Conservation (phyloP, 345 rosid genomes). For the Durio zibethinus region DNA sequence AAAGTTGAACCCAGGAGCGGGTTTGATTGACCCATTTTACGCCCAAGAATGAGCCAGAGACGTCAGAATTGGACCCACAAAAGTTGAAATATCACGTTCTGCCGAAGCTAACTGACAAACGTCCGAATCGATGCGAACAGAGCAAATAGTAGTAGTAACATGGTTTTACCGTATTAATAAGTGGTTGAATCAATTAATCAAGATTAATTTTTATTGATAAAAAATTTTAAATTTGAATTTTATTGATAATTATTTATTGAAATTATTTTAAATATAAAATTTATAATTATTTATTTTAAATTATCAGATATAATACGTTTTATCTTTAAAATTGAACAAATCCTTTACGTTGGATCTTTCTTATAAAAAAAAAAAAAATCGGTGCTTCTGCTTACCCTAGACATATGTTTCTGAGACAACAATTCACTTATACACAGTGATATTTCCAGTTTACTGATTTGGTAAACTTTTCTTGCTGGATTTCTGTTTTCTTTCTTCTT, state of each 20-base stretch:
- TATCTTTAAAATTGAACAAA: too few relatives aligned
- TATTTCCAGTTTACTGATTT: not conserved
- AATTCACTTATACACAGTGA: not conserved
- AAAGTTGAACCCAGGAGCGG: not conserved
- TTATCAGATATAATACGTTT: too few relatives aligned
- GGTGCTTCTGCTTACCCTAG: not conserved
- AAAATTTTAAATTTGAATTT: too few relatives aligned
- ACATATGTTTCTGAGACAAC: slow-evolving; percentile 1
- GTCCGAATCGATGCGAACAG: not conserved
- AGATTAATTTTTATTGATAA: too few relatives aligned
- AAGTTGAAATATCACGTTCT: not conserved
- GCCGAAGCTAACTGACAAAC: not conserved
- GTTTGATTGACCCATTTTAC: too few relatives aligned
- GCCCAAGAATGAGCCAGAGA: not conserved
- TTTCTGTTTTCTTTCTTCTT: not conserved
- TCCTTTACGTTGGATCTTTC: too few relatives aligned
- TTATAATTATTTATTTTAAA: too few relatives aligned
- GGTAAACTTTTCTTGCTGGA: not conserved
- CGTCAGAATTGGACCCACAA: not conserved
- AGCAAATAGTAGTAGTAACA: not conserved
- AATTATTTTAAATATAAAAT: too few relatives aligned
- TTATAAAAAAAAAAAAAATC: too few relatives aligned
- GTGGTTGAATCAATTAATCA: too few relatives aligned
- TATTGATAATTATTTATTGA: too few relatives aligned
- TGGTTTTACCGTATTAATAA: too few relatives aligned